Evolutionary conservation across 2,329 filamentous ascomycete species (phyloP).

Genomic region (Exophiala xenobiotica): DNA sequence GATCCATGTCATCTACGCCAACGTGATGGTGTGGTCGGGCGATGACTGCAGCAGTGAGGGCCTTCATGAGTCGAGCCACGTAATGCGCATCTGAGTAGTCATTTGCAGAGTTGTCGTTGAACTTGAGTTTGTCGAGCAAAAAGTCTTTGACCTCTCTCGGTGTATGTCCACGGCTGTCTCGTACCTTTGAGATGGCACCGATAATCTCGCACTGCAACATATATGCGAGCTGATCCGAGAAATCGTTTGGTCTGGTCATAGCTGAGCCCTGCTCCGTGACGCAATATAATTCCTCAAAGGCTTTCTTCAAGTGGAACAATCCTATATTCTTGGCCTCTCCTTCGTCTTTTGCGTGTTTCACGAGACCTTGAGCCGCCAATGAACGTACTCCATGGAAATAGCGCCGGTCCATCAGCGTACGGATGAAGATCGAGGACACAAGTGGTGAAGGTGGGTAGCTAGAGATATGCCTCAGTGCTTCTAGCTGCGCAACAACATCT

Average conservation of each 20-base stretch:
- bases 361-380: constrained; percentile 76
- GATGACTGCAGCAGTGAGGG: constrained; percentile 57
- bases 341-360: constrained; percentile 67
- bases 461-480: constrained; percentile 73
- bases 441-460: constrained; percentile 69
- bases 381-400: constrained; percentile 93
- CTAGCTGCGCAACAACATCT: constrained; percentile 84
- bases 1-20: constrained; percentile 44
- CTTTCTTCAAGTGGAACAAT: constrained; percentile 76
- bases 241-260: constrained; percentile 87
- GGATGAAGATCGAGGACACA: constrained; percentile 81
- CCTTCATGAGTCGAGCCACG: constrained; percentile 73
- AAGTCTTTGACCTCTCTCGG: constrained; percentile 78
- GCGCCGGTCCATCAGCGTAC: constrained; percentile 84
- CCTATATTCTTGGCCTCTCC: constrained; percentile 70
- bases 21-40: constrained; percentile 39
- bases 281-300: constrained; percentile 87
- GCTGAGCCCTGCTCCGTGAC: constrained; percentile 62
- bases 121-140: constrained; percentile 82
- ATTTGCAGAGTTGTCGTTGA: constrained; percentile 94
- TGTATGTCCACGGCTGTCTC: constrained; percentile 72
- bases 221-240: constrained; percentile 81
- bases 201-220: constrained; percentile 81
- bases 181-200: constrained; percentile 73
- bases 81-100: constrained; percentile 87